phyloP scores from a whole-genome alignment of 108 stramenopile species.

The Nitzschia sp. region DNA sequence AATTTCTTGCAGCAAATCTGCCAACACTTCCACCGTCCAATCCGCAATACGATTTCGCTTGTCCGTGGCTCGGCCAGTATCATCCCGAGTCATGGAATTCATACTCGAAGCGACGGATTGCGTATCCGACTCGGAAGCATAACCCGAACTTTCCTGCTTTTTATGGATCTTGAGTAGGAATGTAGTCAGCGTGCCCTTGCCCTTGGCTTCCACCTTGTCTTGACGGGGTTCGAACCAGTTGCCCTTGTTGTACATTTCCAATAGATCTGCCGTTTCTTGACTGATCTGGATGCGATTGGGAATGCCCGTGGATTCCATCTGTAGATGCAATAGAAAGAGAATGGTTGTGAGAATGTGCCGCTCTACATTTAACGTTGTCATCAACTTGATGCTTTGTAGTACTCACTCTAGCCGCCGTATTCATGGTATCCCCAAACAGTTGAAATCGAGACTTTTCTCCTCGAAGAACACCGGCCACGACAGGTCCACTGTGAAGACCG shows the following conservation, averaged over 20 bases:
- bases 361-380: no score
- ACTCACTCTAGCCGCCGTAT: not conserved
- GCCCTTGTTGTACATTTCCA: constrained; percentile 16
- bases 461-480: not conserved
- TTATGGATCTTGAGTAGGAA: constrained; percentile 2
- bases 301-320: constrained; percentile 30
- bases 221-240: constrained; percentile 22
- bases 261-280: constrained; percentile 28
- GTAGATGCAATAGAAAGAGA: no score
- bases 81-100: constrained; percentile 1
- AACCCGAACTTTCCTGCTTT: not conserved
- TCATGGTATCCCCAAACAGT: constrained; percentile 8
- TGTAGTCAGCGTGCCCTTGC: constrained; percentile 25
- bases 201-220: constrained; percentile 33
- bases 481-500: not conserved
- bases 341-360: no score
- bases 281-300: constrained; percentile 24
- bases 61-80: not conserved
- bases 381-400: no score
- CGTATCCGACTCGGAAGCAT: constrained; percentile 3
- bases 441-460: constrained; percentile 7
- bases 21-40: constrained; percentile 14
- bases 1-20: constrained; percentile 9
- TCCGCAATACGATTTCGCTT: constrained; percentile 15
- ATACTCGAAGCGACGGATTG: constrained; percentile 2